Evolutionary conservation across 1,284 basidiomycete species (phyloP).

Genomic region (Cutaneotrichosporon sp.): DNA sequence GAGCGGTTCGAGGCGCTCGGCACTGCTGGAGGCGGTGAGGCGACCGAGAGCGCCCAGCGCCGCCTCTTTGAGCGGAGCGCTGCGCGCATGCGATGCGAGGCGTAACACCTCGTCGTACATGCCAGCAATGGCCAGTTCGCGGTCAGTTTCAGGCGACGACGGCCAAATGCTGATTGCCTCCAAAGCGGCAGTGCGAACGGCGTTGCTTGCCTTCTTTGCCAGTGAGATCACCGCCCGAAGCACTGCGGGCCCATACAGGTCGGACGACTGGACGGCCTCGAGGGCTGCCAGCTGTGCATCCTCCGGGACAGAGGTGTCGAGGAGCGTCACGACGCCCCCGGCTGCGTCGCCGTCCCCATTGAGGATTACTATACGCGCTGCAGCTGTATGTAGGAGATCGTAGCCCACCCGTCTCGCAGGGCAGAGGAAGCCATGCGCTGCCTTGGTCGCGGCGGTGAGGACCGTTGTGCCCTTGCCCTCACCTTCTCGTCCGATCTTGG

Average conservation of each 20-base stretch:
- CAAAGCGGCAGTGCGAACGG: slow-evolving; percentile 9
- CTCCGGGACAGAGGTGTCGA: slow-evolving; percentile 7
- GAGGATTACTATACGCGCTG: slow-evolving; percentile 6
- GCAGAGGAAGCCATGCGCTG: slow-evolving; percentile 1
- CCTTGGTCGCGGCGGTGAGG: background rate
- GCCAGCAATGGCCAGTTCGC: background rate
- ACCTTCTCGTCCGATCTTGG: background rate
- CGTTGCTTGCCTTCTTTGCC: slow-evolving; percentile 2
- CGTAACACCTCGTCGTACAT: background rate
- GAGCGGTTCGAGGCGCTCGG: background rate
- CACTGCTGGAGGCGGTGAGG: background rate
- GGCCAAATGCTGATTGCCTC: slow-evolving; percentile 10
- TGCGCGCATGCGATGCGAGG: slow-evolving; percentile 9
- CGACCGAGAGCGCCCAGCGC: slow-evolving; percentile 30
- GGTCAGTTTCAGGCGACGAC: background rate
- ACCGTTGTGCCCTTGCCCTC: background rate
- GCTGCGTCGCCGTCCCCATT: background rate
- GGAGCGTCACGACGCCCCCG: slow-evolving; percentile 4
- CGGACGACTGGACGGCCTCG: background rate
- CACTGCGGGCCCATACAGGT: background rate
- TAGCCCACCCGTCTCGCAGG: slow-evolving; percentile 1
- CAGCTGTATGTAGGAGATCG: slow-evolving; percentile 14
- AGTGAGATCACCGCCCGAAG: slow-evolving; percentile 2
- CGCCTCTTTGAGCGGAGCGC: slow-evolving; percentile 39
- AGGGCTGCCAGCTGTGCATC: slow-evolving; percentile 14